A percentile compares a stretch with the other conserved stretches of the same genome.
Evolutionary conservation across 768 basidiomycete species (phyloP).

Genomic region (Amanita rubescens): DNA sequence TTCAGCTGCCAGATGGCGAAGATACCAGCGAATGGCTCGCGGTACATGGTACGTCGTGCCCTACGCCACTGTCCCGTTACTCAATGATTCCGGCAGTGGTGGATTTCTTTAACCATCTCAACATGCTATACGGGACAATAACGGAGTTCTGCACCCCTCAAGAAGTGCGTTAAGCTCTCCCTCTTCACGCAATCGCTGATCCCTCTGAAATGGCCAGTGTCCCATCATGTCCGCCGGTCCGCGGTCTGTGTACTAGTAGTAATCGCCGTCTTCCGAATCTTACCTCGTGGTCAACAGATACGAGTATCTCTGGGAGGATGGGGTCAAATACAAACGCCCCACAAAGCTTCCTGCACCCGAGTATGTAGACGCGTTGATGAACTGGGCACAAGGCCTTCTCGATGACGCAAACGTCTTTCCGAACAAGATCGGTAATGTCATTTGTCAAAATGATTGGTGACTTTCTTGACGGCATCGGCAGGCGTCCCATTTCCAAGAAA

Average conservation of each 20-base stretch:
- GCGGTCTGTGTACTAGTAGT: constrained; percentile 41
- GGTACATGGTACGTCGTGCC: constrained; percentile 69
- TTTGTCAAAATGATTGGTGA: not conserved
- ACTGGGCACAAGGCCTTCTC: constrained; percentile 89
- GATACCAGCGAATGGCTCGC: constrained; percentile 99
- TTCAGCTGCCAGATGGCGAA: constrained; percentile 93
- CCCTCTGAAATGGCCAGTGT: constrained; percentile 42
- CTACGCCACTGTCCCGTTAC: not conserved
- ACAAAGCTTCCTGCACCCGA: constrained; percentile 94
- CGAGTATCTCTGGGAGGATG: constrained; percentile 94
- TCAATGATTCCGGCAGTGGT: constrained; percentile 52
- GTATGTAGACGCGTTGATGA: constrained; percentile 98
- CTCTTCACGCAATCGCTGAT: constrained; percentile 3
- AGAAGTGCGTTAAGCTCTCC: constrained; percentile 49
- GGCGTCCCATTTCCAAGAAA: constrained; percentile 87
- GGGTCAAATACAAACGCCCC: constrained; percentile 76
- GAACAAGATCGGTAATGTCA: constrained; percentile 75
- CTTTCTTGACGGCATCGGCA: constrained; percentile 20
- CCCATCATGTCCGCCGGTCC: constrained; percentile 97
- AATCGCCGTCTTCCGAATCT: not conserved
- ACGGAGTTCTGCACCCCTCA: constrained; percentile 96
- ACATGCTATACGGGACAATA: constrained; percentile 98
- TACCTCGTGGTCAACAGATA: constrained; percentile 42
- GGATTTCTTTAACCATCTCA: constrained; percentile 99
- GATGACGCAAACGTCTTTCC: constrained; percentile 94